phyloP scores from a whole-genome alignment of 306 rosid species.

The Carpinus fangiana region DNA sequence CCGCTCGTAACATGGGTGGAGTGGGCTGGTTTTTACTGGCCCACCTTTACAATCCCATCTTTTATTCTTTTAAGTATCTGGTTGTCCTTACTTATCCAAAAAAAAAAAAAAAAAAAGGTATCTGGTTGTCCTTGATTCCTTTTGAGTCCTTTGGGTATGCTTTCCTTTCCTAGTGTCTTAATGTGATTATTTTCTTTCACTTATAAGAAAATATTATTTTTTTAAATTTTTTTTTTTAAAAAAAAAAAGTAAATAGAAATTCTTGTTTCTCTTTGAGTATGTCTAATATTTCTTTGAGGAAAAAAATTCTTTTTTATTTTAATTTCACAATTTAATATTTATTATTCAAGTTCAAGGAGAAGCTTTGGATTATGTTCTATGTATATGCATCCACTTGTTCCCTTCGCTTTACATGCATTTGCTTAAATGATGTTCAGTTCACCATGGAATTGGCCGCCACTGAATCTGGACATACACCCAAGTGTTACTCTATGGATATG shows the following conservation, averaged over 20 bases:
- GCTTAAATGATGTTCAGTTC: conserved; percentile 53
- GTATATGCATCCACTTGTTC: conserved; percentile 1
- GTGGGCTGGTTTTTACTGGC: too few species aligned
- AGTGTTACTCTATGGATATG: conserved; percentile 66
- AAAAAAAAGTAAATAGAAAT: not conserved
- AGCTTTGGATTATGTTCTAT: conserved; percentile 13
- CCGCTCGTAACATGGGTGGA: not conserved
- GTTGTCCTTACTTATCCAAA: too few species aligned
- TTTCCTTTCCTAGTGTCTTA: not conserved
- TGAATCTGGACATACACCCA: conserved; percentile 58
- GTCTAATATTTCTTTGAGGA: not conserved
- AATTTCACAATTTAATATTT: not conserved
- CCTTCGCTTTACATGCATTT: conserved; percentile 28
- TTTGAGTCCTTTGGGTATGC: not conserved
- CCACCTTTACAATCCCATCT: too few species aligned
- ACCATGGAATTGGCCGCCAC: conserved; percentile 85
- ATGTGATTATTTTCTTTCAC: not conserved
- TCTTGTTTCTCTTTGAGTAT: not conserved
- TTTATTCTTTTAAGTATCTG: too few species aligned
- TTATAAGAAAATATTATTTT: not conserved
- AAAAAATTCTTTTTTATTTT: not conserved
- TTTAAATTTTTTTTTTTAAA: too few species aligned
- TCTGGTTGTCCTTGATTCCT: not conserved
- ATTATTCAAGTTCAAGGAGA: conserved; percentile 11
- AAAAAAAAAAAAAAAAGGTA: too few species aligned